Conservation (phyloP, 2,329 filamentous ascomycete species). For the Aspergillus ibericus region DNA sequence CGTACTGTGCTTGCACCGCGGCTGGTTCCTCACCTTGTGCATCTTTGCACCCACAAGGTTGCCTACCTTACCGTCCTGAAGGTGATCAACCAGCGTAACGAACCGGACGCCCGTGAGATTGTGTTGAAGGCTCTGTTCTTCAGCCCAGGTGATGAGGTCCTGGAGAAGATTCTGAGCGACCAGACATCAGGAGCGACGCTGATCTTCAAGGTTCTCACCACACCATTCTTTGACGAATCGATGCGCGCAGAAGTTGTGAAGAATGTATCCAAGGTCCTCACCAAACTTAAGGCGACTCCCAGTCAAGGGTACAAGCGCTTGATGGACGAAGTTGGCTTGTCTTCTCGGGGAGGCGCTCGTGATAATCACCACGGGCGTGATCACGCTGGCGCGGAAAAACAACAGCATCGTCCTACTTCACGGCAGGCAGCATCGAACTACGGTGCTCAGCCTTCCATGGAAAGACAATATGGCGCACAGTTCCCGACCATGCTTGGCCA, state of each 20-base stretch:
- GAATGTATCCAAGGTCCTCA: conserved; percentile 84
- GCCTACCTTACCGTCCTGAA: conserved; percentile 96
- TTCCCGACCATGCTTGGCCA: conserved; percentile 40
- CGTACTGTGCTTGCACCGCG: conserved; percentile 89
- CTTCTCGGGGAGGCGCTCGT: conserved; percentile 48
- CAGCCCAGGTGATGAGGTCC: conserved; percentile 76
- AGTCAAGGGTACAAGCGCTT: conserved; percentile 96
- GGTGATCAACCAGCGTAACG: conserved; percentile 96
- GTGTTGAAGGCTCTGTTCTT: conserved; percentile 93
- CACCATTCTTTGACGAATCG: conserved; percentile 92
- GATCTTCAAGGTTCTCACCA: conserved; percentile 98
- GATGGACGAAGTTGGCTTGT: conserved; percentile 97
- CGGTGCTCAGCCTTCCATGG: conserved; percentile 37
- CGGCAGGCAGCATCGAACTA: conserved; percentile 42
- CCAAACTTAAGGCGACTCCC: conserved; percentile 88
- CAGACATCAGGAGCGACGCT: conserved; percentile 89
- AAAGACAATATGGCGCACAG: conserved; percentile 45
- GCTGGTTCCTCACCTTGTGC: conserved; percentile 87
- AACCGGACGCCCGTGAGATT: conserved; percentile 85
- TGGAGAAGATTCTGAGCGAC: conserved; percentile 89
- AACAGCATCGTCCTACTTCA: conserved; percentile 44
- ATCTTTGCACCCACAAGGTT: conserved; percentile 97
- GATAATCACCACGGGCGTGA: conserved; percentile 44
- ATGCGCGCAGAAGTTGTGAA: conserved; percentile 87
- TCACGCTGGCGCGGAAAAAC: conserved; percentile 39